Base-by-base conservation (phyloP, 495 filamentous ascomycete genomes). In the Hypoxylon cercidicola region DNA sequence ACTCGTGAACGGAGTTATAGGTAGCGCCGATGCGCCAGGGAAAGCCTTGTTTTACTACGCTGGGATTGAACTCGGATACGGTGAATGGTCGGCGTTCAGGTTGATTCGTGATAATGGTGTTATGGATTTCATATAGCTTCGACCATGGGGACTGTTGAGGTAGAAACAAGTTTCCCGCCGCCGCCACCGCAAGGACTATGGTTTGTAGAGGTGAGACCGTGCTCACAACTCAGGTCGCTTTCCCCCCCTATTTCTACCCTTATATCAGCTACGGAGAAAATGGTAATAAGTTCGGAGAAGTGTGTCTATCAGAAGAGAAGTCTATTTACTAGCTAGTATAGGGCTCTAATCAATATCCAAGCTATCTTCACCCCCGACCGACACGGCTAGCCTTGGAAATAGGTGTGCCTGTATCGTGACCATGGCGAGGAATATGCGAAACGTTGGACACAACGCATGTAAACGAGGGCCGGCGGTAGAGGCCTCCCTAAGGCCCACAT, bases 251-350 rank as follows among this genome's bases (percentile, higher is more conserved):
- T 15, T 15, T 19, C 40, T 19, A 19, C 40, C 16, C 25, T 51
- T 1, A n/a, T 18, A 58, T 47, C 47, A 39, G 20, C 18, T 20
- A 32, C n/a, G 11, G 2, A 48, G 12, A 45, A 13, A 28, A 28
- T 28, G 4, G 6, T 21, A 32, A 13, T 40, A 19, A n/a, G 37
- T 13, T 40, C 13, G 25, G 3, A 25, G n/a, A 62, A 56, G 25
- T 28, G 16, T 20, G 12, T 58, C 30, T 45, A 39, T 58, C 21
- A 19, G 6, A 43, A 46, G 21, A 35, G 45, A 53, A 2, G 30
- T 30, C 32, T 60, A 44, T 59, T 59, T 49, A 50, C 49, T 55
- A 50, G n/a, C 43, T 59, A 65, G 25, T 43, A 39, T 32, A 40
- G 30, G 13, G 3, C 2, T 60, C 62, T 55, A 65, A 48, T 28